Evolutionary conservation across 768 basidiomycete genomes (phyloP), one percentile per base, ranked within the genome.

Genomic region (Termitomyces sp.): DNA sequence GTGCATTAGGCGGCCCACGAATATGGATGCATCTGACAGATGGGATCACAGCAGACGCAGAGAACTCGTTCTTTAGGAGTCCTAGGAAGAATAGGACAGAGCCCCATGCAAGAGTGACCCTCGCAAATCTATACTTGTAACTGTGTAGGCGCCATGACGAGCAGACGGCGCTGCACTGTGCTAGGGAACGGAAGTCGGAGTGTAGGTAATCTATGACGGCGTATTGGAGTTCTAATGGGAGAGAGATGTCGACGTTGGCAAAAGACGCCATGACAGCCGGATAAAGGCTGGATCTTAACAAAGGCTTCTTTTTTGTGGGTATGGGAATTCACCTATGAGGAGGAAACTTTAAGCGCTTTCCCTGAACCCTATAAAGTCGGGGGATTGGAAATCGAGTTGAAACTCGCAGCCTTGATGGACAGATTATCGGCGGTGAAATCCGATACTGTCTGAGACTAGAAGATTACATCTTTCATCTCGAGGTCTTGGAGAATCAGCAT

Each of bases 221-320:
- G 34, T 65, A 61, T 42, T 69, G 67, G 13, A 71, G 50, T 39
- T 71, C 69, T 18, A 63, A 16, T 9, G 69, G 69, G 27, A 69
- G 57, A 16, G 42, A 32, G 14, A 26, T 43, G 16, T 30, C 34
- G 52, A 39, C 27, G 30, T 26, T 44, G 48, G 33, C 24, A 33
- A 32, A 32, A 18, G 33, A 32, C n/a, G 12, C 43, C 60, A 57
- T 57, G 33, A 34, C n/a, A 47, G 16, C 22, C 27, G 13, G 16
- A 49, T 34, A 24, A 9, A 33, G 13, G 4, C 33, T n/a, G 36
- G 26, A 18, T 45, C 44, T 49, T 39, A 32, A 30, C 7, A n/a
- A 14, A 36, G 22, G 22, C 32, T 33, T 13, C 13, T 34, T 20
- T 33, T 43, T 49, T 32, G 33, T 32, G 16, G 24, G 18, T 40